These are phyloP conservation scores for Plectranthus barbatus DNA, from an alignment of 257 asterid species.

Conservation along the genomic window DNA sequence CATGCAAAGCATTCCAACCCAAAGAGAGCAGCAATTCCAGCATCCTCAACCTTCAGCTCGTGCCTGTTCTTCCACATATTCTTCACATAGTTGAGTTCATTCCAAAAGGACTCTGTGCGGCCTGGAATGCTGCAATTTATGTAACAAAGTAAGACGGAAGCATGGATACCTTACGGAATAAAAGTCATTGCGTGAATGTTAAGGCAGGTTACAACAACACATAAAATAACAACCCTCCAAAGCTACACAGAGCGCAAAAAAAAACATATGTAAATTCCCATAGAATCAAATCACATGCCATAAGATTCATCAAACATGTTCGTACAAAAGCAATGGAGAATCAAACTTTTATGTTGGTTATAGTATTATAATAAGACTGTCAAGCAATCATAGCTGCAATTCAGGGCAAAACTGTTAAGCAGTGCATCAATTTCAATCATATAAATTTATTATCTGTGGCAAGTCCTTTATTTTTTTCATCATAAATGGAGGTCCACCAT, in stretches of 20 bases:
- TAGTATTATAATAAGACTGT: neutral
- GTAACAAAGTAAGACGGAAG: neutral
- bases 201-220: neutral
- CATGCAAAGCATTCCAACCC: constrained; percentile 92
- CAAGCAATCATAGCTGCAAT: neutral
- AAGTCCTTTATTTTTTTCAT: too few species aligned
- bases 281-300: neutral
- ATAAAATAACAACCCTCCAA: neutral
- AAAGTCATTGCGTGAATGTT: neutral
- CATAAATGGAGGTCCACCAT: neutral
- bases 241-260: neutral
- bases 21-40: constrained; percentile 83
- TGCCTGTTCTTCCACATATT: constrained; percentile 72
- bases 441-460: neutral
- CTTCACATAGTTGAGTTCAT: constrained; percentile 74
- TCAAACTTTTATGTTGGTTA: neutral
- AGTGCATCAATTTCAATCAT: neutral
- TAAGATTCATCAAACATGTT: neutral
- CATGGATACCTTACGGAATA: neutral
- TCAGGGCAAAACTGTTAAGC: neutral
- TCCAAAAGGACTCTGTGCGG: constrained; percentile 71
- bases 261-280: neutral
- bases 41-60: constrained; percentile 81
- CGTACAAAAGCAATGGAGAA: neutral
- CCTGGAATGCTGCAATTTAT: constrained; percentile 66